Evolutionary conservation across 257 asterid genomes (phyloP), one percentile per base, ranked within the genome.

Genomic region (Oldenlandia corymbosa): DNA sequence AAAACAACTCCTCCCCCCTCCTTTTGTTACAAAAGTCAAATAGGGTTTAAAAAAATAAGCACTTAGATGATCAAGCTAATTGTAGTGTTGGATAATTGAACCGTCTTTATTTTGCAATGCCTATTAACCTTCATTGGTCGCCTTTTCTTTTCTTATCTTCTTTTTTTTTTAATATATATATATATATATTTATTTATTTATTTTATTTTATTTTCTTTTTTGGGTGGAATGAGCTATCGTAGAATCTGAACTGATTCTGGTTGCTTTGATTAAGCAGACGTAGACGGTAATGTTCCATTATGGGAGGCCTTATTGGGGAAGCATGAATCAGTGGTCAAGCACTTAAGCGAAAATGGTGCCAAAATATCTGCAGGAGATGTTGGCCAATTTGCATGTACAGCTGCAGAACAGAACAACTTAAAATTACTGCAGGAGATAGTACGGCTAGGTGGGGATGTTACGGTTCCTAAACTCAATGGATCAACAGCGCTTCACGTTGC

Each of bases 261-360:
- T 2, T 47, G 31, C 55, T 58, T 49, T 62, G 58, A 0, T 18
- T 41, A 31, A 36, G 71, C 75, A 80, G 85, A 80, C 68, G 46
- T 69, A 34, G 85, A 80, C 52, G 85, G 85, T 47, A 74, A 48
- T 43, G 75, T 80, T 43, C 83, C 85, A 13, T 45, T 80, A 23
- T 80, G 85, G 85, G 85, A 80, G 67, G 85, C 83, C 45, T 58
- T 77, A 34, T 54, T 77, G 78, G 78, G 71, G 1, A 61, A 60
- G 31, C 83, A 77, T 21, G 83, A 70, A 34, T n/a, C 70, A 8
- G 80, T 80, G 23, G 53, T 77, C 60, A 68, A 60, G 55, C 51
- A 69, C 14, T 62, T 80, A 36, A 21, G 39, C 16, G 68, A 77
- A 39, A 77, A 69, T 17, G 85, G 85, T 14, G 85, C 85, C 55